Base-by-base conservation (phyloP, 2,329 filamentous ascomycete genomes). In the Aspergillus phoenicis region DNA sequence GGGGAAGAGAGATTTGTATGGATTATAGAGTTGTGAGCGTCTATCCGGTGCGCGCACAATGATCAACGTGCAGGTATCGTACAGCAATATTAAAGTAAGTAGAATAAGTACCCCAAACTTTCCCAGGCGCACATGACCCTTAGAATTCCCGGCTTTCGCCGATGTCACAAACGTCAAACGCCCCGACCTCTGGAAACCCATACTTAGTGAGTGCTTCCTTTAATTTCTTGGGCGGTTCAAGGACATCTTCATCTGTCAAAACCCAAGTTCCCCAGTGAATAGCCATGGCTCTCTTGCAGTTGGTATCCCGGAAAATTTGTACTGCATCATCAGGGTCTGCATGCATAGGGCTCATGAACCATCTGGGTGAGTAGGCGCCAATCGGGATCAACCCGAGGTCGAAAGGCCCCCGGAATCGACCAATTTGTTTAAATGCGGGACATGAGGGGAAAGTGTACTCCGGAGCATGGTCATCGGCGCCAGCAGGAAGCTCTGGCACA, bases 241-340 rank as follows among this genome's bases (percentile, higher is more conserved):
- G 75, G 1, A 96, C 89, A 61, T 93, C 90, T 76, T 98, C 94
- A 62, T 87, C 83, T 0, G 93, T 97, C 67, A 97, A 77, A 0
- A 91, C 88, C 92, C 93, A 97, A 0, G 90, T 81, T 2, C 93
- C 93, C 93, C 93, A 97, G 73, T 97, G 94, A 68, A 97, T 97
- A 1, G 87, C 93, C 79, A 97, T 83, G 22, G 93, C 93, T 17
- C 80, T 82, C 69, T 85, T 82, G 80, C 93, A 97, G 67, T 84
- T 84, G 0, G 91, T 96, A 69, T 97, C 93, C 6, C 82, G 76
- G 76, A 97, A 97, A 68, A 98, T 97, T 70, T 95, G 91, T 53
- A 97, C 93, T 0, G 89, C 86, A 73, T 98, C 94, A 66, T 87
- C 88, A 0, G 94, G 94, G 73, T 96, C 91, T 7, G 91, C 89